Conservation (phyloP, 495 filamentous ascomycete species). For the Aspergillus ellipticus region DNA sequence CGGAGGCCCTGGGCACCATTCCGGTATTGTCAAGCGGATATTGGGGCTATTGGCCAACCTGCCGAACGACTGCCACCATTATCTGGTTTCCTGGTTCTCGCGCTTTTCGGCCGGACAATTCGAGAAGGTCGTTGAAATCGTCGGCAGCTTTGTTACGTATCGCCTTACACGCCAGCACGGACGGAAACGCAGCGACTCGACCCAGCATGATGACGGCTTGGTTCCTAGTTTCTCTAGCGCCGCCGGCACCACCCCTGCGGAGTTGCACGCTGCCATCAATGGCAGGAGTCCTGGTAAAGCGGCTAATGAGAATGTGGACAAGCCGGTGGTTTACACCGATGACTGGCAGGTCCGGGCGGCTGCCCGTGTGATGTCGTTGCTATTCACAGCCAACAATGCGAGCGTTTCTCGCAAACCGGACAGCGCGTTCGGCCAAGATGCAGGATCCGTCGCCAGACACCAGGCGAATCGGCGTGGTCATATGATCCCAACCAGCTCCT, state of each 20-base stretch:
- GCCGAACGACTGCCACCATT: constrained; percentile 71
- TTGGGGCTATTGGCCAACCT: constrained; percentile 76
- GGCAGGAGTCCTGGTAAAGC: constrained; percentile 47
- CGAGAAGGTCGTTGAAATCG: constrained; percentile 67
- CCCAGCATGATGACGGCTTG: constrained; percentile 57
- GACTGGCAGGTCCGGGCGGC: constrained; percentile 91
- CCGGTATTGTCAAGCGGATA: constrained; percentile 84
- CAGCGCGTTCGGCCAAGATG: constrained; percentile 14
- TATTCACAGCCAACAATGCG: constrained; percentile 80
- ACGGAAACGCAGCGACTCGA: constrained; percentile 55
- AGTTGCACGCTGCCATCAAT: constrained; percentile 77
- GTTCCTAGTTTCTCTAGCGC: constrained; percentile 66
- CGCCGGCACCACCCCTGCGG: constrained; percentile 58
- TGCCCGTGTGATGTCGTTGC: constrained; percentile 72
- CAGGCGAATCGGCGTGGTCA: constrained; percentile 53
- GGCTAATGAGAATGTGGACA: constrained; percentile 38
- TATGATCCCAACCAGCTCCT: constrained; percentile 73
- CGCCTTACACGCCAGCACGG: constrained; percentile 70
- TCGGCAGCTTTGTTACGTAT: constrained; percentile 79
- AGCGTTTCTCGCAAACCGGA: constrained; percentile 34
- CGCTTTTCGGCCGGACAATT: constrained; percentile 67
- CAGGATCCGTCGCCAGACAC: constrained; percentile 28
- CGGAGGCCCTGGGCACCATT: constrained; percentile 56
- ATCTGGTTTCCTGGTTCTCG: constrained; percentile 82
- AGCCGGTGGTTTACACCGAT: constrained; percentile 65